Evolutionary conservation across 768 basidiomycete species (phyloP), one percentile per base, ranked within the genome.

Genomic region (Hortiboletus campestris): DNA sequence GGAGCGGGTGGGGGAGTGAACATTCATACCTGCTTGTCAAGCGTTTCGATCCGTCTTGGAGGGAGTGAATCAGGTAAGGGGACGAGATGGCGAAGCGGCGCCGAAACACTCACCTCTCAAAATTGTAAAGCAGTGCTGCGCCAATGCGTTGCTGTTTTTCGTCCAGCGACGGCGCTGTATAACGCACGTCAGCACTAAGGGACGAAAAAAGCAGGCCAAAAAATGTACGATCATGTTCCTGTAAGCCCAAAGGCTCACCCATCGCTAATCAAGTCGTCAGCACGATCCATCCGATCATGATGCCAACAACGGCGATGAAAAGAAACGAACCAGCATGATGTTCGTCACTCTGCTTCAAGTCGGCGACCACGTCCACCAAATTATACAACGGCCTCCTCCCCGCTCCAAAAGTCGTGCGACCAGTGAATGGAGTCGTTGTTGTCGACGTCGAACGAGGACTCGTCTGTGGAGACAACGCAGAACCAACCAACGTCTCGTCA

Each of bases 121-220:
- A 82, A 14, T 68, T 63, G 55, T 72, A 67, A 61, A 83, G 80
- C 7, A 74, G 57, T 22, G 71, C 74, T 13, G 76, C 76, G 16
- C 81, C 80, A 22, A 74, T 74, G 40, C 63, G 71, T 60, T 82
- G 80, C 29, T 79, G 69, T 43, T 76, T 74, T 55, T 83, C 81
- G 56, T 83, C 79, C 20, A 74, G 67, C 11, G 72, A 70, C 0
- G 77, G 79, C 67, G 59, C 67, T 71, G 10, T 4, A 50, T 29
- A 19, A 43, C 19, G 16, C 13, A 44, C 20, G 28, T 66, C 34
- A 57, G 28, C 25, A 35, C 20, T 1, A 20, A 5, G 6, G 0
- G 5, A n/a, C 25, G 2, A n/a, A 19, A 16, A n/a, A 46, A 14
- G 9, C 2, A 11, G 1, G 1, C 9, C 28, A 9, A 28, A 25